Base-by-base conservation (phyloP, 2,329 filamentous ascomycete genomes). In the Aspergillus caelatus region DNA sequence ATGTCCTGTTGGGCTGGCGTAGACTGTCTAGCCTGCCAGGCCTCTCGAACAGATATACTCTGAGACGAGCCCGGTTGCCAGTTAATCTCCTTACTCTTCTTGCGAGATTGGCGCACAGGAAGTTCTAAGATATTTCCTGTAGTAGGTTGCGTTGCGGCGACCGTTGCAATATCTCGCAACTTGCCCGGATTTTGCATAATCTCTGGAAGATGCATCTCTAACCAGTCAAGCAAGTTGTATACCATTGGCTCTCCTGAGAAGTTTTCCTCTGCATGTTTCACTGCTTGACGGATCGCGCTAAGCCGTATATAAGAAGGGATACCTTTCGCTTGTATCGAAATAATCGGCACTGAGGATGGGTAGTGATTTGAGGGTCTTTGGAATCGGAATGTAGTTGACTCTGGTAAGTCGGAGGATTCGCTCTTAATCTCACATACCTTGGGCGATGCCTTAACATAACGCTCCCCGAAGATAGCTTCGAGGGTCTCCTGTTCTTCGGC, bases 251-350 rank as follows among this genome's bases (percentile, higher is more conserved):
- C 93, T 28, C 93, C 94, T 16, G 89, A 80, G 34, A 96, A 84
- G 32, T 88, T 88, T 57, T 89, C 85, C 57, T 87, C 82, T 2
- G 93, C 89, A 73, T 94, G 88, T 5, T 86, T 82, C 6, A 97
- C 81, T 1, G 90, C 88, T 77, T 91, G 89, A 70, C 92, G 90
- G 71, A 95, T 87, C 43, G 97, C 89, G 72, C 93, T 97, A 12
- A 99, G 83, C 65, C 94, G 92, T 73, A 98, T 96, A 72, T 99
- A 97, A 4, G 95, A 93, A 23, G 95, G 95, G 14, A 98, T 84
- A 12, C 87, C 79, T 58, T 86, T 86, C 30, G 88, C 84, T 54
- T 87, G 78, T 36, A 97, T 83, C 3, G 89, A 88, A 41, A 97
- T 81, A 11, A 96, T 85, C 1, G 89, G 83, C 80, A 87, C 77